These are phyloP conservation scores for Phascolomyces articulosus DNA, from an alignment of 371 early-diverging fungal species.

Conservation along the genomic window DNA sequence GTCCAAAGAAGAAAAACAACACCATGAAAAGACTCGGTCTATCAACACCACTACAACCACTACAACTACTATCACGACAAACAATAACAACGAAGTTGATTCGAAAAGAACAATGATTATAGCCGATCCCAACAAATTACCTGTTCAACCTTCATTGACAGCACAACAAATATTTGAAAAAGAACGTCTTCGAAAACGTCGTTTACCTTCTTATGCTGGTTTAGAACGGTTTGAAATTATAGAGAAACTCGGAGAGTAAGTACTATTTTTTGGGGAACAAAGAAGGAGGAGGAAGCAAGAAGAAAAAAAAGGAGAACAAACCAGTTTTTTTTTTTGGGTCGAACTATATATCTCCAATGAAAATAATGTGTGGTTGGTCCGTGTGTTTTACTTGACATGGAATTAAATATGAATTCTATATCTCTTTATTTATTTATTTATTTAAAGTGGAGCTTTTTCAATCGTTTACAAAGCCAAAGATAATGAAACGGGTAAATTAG, in stretches of 20 bases:
- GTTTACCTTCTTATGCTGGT: constrained; percentile 55
- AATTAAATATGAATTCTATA: too few relatives aligned
- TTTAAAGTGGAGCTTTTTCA: constrained; percentile 81
- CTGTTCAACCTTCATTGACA: constrained; percentile 13
- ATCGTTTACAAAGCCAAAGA: constrained; percentile 78
- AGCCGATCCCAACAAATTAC: constrained; percentile 7
- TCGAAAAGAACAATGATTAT: constrained; percentile 7
- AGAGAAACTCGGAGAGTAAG: constrained; percentile 77
- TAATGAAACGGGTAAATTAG: constrained; percentile 55
- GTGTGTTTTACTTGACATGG: too few relatives aligned
- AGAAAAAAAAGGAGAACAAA: too few relatives aligned
- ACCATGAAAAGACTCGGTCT: neutral
- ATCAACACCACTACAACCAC: too few relatives aligned
- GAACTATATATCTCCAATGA: too few relatives aligned
- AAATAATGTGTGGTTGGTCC: too few relatives aligned
- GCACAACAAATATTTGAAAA: constrained; percentile 36
- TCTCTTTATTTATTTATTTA: neutral
- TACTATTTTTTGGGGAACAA: neutral
- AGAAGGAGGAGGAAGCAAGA: too few relatives aligned
- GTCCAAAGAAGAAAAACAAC: neutral
- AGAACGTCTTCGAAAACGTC: constrained; percentile 36
- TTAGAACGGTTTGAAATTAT: constrained; percentile 62
- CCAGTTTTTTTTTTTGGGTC: too few relatives aligned
- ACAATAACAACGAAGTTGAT: constrained; percentile 8
- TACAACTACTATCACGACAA: neutral